phyloP scores from a whole-genome alignment of 192 early-diverging fungal genomes.

The Coemansia javaensis region DNA sequence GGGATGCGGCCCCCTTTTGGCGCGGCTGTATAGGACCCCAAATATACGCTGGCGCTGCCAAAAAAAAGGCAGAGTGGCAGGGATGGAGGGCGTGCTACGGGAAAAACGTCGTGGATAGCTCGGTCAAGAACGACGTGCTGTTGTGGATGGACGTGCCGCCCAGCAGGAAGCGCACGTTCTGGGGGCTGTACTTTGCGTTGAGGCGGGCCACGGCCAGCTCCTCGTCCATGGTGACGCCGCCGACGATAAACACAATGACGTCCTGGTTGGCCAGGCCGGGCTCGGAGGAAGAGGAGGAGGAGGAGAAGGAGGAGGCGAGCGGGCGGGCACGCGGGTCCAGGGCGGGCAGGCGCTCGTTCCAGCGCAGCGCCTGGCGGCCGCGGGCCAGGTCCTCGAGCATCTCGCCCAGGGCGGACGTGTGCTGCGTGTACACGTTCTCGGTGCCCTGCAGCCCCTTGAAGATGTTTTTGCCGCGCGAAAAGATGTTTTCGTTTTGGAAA shows the following conservation, averaged over 20 bases:
- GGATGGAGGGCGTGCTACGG: neutral
- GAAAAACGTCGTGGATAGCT: conserved; percentile 43
- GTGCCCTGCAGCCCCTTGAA: conserved; percentile 94
- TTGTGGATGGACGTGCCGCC: conserved; percentile 93
- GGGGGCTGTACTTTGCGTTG: conserved; percentile 60
- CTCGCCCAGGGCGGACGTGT: conserved; percentile 77
- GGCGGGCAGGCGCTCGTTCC: conserved; percentile 54
- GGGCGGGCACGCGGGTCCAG: conserved; percentile 33
- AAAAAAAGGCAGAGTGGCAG: neutral
- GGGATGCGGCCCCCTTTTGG: too few relatives aligned
- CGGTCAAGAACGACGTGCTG: conserved; percentile 45
- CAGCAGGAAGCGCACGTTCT: conserved; percentile 77
- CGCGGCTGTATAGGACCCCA: too few relatives aligned
- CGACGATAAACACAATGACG: conserved; percentile 92
- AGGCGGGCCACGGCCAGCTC: conserved; percentile 80
- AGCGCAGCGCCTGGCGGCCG: conserved; percentile 49
- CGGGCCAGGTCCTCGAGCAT: conserved; percentile 76
- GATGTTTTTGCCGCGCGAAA: conserved; percentile 79
- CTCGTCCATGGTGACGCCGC: conserved; percentile 93
- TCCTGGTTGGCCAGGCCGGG: conserved; percentile 74
- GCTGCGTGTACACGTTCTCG: conserved; percentile 98
- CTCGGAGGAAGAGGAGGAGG: too few relatives aligned
- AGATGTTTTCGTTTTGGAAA: conserved; percentile 81
- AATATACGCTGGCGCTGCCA: neutral
- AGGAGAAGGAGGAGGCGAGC: conserved; percentile 17